A percentile compares a stretch with the other conserved stretches of the same genome.
Evolutionary conservation across 371 early-diverging fungal genomes (phyloP).

Genomic region (Mortierella sp.): DNA sequence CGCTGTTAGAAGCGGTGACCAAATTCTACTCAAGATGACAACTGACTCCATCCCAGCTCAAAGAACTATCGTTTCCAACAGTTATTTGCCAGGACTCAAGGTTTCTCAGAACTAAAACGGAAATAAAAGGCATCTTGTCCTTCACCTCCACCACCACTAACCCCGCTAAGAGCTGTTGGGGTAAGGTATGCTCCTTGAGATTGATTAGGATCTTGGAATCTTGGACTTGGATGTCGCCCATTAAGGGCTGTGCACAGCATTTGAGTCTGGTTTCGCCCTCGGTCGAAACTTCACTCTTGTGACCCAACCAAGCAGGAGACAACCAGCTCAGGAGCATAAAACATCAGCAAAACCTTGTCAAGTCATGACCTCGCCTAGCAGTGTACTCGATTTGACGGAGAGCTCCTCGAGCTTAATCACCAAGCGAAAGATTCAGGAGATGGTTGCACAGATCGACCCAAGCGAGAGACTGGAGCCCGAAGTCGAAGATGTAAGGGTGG

Average conservation of each 20-base stretch:
- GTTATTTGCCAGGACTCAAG: constrained; percentile 15
- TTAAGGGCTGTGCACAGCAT: no score
- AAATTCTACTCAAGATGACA: constrained; percentile 65
- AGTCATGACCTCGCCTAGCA: constrained; percentile 49
- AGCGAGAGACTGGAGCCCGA: constrained; percentile 86
- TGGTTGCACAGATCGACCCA: constrained; percentile 90
- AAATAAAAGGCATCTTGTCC: no score
- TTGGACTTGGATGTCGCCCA: no score
- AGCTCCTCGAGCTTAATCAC: constrained; percentile 64
- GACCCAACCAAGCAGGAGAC: no score
- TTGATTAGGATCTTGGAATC: no score
- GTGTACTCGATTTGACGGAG: constrained; percentile 45
- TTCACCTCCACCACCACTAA: no score
- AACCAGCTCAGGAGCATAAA: no score
- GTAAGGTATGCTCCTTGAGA: no score
- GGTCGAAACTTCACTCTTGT: no score
- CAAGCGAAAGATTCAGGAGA: constrained; percentile 88
- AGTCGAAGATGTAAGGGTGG: constrained; percentile 82
- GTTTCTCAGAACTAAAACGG: background rate
- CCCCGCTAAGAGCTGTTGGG: no score
- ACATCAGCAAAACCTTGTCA: background rate
- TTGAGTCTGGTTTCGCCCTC: no score
- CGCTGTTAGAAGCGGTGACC: constrained; percentile 68
- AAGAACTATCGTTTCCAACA: constrained; percentile 22
- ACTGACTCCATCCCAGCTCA: constrained; percentile 36